Evolutionary conservation across 108 stramenopile species (phyloP).

Genomic region (Discostella stelligeroides): DNA sequence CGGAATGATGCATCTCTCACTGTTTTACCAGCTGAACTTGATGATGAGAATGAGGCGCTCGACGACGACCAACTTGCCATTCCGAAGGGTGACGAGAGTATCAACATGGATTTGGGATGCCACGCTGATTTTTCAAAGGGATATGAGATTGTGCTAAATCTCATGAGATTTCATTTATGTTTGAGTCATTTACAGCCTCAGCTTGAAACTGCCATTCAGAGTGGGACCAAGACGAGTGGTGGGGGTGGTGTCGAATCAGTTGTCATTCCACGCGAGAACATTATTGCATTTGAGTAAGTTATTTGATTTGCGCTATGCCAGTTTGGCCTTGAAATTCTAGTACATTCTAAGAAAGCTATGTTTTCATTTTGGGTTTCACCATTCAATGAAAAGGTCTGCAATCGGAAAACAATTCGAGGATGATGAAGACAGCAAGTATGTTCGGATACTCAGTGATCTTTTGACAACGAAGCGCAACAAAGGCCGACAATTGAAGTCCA

Average conservation of each 20-base stretch:
- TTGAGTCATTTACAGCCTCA: constrained; percentile 47
- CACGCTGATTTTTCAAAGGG: constrained; percentile 18
- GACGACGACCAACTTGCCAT: constrained; percentile 6
- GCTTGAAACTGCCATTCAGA: constrained; percentile 25
- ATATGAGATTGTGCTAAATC: constrained; percentile 22
- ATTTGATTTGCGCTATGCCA: neutral
- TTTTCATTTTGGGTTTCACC: neutral
- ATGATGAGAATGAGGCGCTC: constrained; percentile 12
- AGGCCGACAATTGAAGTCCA: constrained; percentile 25
- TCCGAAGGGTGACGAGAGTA: constrained; percentile 31
- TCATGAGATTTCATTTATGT: constrained; percentile 43
- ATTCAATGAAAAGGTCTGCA: constrained; percentile 13
- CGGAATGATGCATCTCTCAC: constrained; percentile 38
- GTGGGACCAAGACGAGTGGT: constrained; percentile 2
- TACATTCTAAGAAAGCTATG: neutral
- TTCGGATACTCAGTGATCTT: constrained; percentile 27
- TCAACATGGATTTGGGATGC: constrained; percentile 28
- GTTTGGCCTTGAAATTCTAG: neutral
- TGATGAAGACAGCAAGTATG: constrained; percentile 23
- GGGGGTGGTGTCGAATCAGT: constrained; percentile 16
- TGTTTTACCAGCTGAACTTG: constrained; percentile 26
- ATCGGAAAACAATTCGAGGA: constrained; percentile 27
- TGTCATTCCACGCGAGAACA: constrained; percentile 39
- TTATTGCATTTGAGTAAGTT: constrained; percentile 39
- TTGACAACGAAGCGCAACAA: constrained; percentile 7